Evolutionary conservation across 768 basidiomycete species (phyloP).

Genomic region (Epithele typhae): DNA sequence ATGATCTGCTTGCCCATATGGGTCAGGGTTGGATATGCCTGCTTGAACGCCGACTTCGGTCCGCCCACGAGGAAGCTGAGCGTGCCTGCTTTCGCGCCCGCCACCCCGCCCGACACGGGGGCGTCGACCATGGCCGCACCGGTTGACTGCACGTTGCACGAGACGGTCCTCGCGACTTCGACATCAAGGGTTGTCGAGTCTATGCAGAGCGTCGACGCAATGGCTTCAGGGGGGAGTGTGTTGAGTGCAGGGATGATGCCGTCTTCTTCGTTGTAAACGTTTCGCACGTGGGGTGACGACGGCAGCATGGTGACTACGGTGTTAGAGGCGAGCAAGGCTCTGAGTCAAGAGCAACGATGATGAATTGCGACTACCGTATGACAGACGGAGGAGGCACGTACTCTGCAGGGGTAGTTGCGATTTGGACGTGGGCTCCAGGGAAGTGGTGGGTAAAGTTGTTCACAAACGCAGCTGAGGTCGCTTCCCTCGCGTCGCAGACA

Average conservation of each 20-base stretch:
- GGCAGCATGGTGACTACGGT: conserved; percentile 90
- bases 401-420: conserved; percentile 69
- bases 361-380: neutral
- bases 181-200: conserved; percentile 93
- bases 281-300: conserved; percentile 81
- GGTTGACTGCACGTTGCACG: conserved; percentile 43
- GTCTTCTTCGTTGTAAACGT: conserved; percentile 60
- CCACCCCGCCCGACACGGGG: conserved; percentile 89
- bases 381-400: conserved; percentile 36
- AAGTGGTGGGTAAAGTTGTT: conserved; percentile 50
- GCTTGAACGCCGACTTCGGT: conserved; percentile 48
- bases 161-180: conserved; percentile 61
- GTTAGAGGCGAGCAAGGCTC: conserved; percentile 58
- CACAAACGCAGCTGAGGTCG: conserved; percentile 52
- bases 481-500: conserved; percentile 72
- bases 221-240: conserved; percentile 33
- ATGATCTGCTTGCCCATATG: conserved; percentile 81
- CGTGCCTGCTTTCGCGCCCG: conserved; percentile 83
- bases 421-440: conserved; percentile 53
- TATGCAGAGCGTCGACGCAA: conserved; percentile 60
- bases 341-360: too few relatives aligned
- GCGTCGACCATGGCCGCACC: conserved; percentile 86
- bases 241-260: conserved; percentile 65
- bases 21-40: conserved; percentile 54
- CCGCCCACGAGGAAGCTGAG: conserved; percentile 93